A percentile compares a stretch with the other conserved stretches of the same genome.
These are phyloP conservation scores for Kuraishia cidri DNA, from an alignment of 805 yeast species.

Conservation along the genomic window DNA sequence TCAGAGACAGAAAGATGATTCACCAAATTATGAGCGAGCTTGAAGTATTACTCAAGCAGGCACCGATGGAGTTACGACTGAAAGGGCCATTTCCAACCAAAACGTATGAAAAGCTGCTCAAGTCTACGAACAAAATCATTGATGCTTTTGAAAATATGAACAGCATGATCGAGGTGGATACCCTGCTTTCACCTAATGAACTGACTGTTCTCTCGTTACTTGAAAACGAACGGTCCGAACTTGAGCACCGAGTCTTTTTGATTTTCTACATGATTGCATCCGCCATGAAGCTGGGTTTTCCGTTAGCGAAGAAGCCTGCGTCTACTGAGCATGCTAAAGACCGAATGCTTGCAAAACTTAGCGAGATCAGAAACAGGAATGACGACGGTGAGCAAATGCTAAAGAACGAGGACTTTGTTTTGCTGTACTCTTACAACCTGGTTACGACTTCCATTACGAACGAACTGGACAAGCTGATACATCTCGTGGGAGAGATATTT, in stretches of 20 bases:
- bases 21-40: conserved; percentile 52
- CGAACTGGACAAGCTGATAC: conserved; percentile 52
- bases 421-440: conserved; percentile 66
- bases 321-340: conserved; percentile 70
- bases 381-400: conserved; percentile 21
- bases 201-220: conserved; percentile 44
- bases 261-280: conserved; percentile 75
- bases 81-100: conserved; percentile 62
- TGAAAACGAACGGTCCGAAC: conserved; percentile 50
- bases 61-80: conserved; percentile 66
- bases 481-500: conserved; percentile 44
- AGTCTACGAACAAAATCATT: conserved; percentile 52
- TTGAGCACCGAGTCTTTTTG: conserved; percentile 64
- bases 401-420: conserved; percentile 65
- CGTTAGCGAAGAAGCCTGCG: conserved; percentile 71
- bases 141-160: conserved; percentile 72
- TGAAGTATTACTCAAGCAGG: conserved; percentile 52
- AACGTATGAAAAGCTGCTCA: conserved; percentile 40
- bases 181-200: conserved; percentile 43
- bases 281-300: conserved; percentile 66
- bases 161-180: conserved; percentile 57
- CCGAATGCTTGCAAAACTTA: conserved; percentile 55
- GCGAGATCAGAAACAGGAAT: conserved; percentile 38
- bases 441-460: conserved; percentile 61
- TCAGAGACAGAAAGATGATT: conserved; percentile 30